phyloP scores from a whole-genome alignment of 2,329 filamentous ascomycete species.

The Fusarium beomiforme region DNA sequence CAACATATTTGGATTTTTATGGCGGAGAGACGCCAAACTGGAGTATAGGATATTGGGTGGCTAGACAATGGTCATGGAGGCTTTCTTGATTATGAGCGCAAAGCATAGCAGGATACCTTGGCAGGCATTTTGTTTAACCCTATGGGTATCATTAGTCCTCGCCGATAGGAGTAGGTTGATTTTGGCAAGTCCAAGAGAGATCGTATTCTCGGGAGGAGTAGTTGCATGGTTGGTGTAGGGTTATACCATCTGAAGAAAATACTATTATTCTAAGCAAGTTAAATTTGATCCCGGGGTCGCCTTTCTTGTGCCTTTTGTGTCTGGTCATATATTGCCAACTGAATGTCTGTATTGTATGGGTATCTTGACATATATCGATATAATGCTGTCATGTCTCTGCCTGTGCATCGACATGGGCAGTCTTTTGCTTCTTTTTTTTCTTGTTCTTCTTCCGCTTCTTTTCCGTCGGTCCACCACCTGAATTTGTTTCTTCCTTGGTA shows the following conservation, averaged over 20 bases:
- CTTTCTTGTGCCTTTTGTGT: not conserved
- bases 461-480: not conserved
- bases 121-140: slow-evolving; percentile 31
- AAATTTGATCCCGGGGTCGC: not conserved
- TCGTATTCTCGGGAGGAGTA: slow-evolving; percentile 23
- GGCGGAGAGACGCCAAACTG: slow-evolving; percentile 21
- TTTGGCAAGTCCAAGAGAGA: slow-evolving; percentile 13
- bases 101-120: slow-evolving; percentile 35
- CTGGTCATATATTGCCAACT: not conserved
- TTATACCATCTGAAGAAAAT: slow-evolving; percentile 17
- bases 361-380: slow-evolving; percentile 13
- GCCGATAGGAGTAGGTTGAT: slow-evolving; percentile 5
- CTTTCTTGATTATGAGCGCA: slow-evolving; percentile 26
- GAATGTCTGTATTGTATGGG: not conserved
- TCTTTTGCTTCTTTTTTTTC: slow-evolving; percentile 44
- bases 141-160: slow-evolving; percentile 8
- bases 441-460: slow-evolving; percentile 41
- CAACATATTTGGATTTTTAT: slow-evolving; percentile 17
- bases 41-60: slow-evolving; percentile 29
- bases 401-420: slow-evolving; percentile 13
- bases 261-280: slow-evolving; percentile 5
- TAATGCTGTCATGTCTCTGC: slow-evolving; percentile 4
- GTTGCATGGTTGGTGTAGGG: slow-evolving; percentile 26
- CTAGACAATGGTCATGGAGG: slow-evolving; percentile 27
- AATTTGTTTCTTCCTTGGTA: slow-evolving; percentile 23